These are phyloP conservation scores for Rhododendron ferrugineum DNA, from an alignment of 148 eudicot genomes.

Conservation along the genomic window DNA sequence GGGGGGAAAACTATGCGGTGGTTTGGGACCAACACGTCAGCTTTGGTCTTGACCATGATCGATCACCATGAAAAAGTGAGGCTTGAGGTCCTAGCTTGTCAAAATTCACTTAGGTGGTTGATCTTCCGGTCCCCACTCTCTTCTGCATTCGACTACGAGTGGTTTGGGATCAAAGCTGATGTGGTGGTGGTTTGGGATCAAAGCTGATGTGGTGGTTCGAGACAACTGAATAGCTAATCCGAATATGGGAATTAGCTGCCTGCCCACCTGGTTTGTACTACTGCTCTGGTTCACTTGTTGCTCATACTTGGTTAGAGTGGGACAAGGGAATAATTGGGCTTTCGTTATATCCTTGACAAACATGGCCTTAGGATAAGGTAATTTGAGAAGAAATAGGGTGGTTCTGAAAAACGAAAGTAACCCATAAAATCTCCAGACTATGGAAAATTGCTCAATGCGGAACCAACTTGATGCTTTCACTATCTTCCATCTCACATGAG, in stretches of 20 bases:
- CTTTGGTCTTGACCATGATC: not conserved
- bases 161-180: not conserved
- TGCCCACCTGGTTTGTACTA: not conserved
- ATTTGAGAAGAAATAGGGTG: not conserved
- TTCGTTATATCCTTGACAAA: not conserved
- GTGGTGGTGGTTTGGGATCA: not conserved
- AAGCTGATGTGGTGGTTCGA: not conserved
- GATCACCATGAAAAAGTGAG: not conserved
- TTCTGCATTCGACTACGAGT: not conserved
- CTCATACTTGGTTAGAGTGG: not conserved
- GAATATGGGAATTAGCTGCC: not conserved
- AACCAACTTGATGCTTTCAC: not conserved
- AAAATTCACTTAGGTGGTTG: not conserved
- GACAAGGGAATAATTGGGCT: not conserved
- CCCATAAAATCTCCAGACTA: not conserved
- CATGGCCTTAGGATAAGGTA: not conserved
- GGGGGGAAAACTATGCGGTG: not conserved
- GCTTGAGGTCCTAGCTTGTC: not conserved
- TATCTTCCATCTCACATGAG: not conserved
- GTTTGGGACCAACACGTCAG: not conserved
- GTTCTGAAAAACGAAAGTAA: not conserved
- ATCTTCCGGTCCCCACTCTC: not conserved
- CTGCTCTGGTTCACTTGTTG: not conserved
- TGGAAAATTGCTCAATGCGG: not conserved
- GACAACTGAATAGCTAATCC: not conserved